Evolutionary conservation across 106 monocot species (phyloP).

Genomic region (Chionographis japonica): DNA sequence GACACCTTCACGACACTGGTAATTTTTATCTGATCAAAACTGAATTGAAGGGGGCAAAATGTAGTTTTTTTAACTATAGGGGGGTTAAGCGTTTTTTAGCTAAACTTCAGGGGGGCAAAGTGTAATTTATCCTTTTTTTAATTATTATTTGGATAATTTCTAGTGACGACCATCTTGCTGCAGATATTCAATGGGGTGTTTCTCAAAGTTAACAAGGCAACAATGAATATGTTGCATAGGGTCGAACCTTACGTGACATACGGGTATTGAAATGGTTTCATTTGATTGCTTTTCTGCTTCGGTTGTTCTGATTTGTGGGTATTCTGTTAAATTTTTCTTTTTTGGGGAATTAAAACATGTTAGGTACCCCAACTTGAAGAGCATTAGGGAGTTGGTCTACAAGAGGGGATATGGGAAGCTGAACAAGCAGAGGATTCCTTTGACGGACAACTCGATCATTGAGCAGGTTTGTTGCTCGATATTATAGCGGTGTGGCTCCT

Average conservation of each 20-base stretch:
- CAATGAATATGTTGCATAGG: slow-evolving; percentile 55
- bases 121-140: background rate
- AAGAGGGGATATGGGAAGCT: slow-evolving; percentile 51
- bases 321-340: background rate
- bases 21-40: too few species aligned
- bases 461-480: slow-evolving; percentile 25
- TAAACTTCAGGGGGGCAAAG: too few species aligned
- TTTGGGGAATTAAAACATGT: background rate
- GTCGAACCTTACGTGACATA: slow-evolving; percentile 69
- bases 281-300: background rate
- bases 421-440: slow-evolving; percentile 40
- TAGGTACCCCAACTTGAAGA: slow-evolving; percentile 49
- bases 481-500: too few species aligned
- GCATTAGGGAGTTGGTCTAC: slow-evolving; percentile 43
- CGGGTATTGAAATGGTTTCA: slow-evolving; percentile 23
- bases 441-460: slow-evolving; percentile 39
- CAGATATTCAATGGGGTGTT: slow-evolving; percentile 70
- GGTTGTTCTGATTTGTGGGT: background rate
- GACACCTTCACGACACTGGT: too few species aligned
- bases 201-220: slow-evolving; percentile 64
- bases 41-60: too few species aligned
- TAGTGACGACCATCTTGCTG: background rate
- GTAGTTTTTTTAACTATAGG: background rate
- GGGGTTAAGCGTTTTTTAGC: too few species aligned
- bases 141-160: background rate